A percentile compares a stretch with the other conserved stretches of the same genome.
phyloP scores from a whole-genome alignment of 306 rosid genomes.

The Ceratonia siliqua region DNA sequence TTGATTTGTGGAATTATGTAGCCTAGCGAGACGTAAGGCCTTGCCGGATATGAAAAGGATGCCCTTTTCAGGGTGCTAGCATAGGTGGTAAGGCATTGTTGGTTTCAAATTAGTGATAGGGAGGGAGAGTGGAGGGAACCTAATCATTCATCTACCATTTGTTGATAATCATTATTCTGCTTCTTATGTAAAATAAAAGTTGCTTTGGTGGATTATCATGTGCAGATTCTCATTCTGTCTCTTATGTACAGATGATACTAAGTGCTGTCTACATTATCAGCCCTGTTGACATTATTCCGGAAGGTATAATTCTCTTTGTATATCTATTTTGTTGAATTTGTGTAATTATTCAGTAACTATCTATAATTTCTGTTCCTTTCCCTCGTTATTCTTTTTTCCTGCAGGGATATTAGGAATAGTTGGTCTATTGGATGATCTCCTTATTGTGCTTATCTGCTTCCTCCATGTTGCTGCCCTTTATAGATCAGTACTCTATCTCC shows the following conservation, averaged over 20 bases:
- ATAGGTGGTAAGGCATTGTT: neutral
- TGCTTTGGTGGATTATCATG: neutral
- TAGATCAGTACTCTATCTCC: constrained; percentile 68
- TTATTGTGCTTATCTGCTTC: constrained; percentile 65
- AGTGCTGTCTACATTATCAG: constrained; percentile 67
- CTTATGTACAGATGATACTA: constrained; percentile 56
- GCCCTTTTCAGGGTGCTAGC: too few species aligned
- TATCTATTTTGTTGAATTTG: constrained; percentile 11
- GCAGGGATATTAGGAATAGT: constrained; percentile 78
- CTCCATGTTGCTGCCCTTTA: constrained; percentile 80
- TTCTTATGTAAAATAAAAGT: neutral
- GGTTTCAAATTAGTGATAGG: neutral
- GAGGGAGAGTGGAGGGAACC: neutral
- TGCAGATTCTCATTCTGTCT: constrained; percentile 15
- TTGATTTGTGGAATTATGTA: neutral
- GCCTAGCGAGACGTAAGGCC: neutral
- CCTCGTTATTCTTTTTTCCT: neutral
- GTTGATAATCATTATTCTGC: neutral
- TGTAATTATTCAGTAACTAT: neutral
- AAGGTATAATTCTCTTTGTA: constrained; percentile 47
- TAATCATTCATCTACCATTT: neutral
- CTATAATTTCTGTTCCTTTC: neutral
- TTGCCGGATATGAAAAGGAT: neutral
- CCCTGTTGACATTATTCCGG: constrained; percentile 92
- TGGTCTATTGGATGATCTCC: constrained; percentile 80